Conservation (phyloP, 305 asterid species). For the Fraxinus ornus region DNA sequence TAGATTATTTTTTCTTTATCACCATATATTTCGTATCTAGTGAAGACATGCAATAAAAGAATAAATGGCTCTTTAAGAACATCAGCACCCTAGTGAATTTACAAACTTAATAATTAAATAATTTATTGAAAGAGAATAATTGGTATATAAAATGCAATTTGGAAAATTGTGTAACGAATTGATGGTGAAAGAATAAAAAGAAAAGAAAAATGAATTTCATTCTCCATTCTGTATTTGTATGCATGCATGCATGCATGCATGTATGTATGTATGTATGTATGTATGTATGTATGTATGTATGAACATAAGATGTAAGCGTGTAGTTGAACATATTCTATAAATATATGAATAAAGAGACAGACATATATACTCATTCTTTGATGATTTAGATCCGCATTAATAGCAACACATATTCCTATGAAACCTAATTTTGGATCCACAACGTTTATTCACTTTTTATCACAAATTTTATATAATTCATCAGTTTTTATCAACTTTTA, state of each 20-base stretch:
- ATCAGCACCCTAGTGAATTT: not conserved
- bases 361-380: constrained; percentile 82
- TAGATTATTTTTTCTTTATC: not conserved
- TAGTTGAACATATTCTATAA: constrained; percentile 13
- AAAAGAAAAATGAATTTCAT: not conserved
- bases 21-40: not conserved
- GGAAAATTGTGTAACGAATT: not conserved
- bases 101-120: not conserved
- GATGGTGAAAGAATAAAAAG: not conserved
- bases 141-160: not conserved
- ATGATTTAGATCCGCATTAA: constrained; percentile 46
- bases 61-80: not conserved
- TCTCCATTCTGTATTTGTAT: not conserved
- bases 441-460: not conserved
- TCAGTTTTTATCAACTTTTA: no score
- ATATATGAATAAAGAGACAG: constrained; percentile 37
- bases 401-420: constrained; percentile 43
- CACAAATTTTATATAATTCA: not conserved
- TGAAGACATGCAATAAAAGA: not conserved
- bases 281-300: not conserved
- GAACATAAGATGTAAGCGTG: constrained; percentile 25
- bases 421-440: not conserved
- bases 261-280: not conserved
- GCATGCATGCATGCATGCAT: not conserved
- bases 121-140: not conserved